Evolutionary conservation across 768 basidiomycete genomes (phyloP).

Genomic region (Kwoniella dejecticola): DNA sequence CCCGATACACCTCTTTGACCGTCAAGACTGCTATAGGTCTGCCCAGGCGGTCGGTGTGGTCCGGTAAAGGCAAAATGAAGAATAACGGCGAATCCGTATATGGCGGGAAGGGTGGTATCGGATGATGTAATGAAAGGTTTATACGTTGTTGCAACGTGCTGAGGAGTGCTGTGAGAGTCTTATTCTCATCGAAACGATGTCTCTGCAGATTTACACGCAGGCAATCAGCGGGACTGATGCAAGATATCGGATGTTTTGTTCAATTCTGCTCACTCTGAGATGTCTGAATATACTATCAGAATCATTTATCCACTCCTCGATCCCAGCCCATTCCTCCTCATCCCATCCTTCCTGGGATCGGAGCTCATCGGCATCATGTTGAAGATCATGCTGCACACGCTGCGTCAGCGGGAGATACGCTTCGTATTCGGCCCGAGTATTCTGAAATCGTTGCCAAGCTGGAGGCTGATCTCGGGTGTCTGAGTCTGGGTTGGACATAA

Average conservation of each 20-base stretch:
- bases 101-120: slow-evolving; percentile 32
- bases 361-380: slow-evolving; percentile 39
- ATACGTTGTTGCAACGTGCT: slow-evolving; percentile 31
- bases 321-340: slow-evolving; percentile 26
- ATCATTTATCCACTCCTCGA: slow-evolving; percentile 44
- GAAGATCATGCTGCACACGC: slow-evolving; percentile 36
- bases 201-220: slow-evolving; percentile 24
- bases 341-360: slow-evolving; percentile 47
- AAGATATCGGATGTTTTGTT: not conserved
- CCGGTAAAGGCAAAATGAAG: slow-evolving; percentile 47
- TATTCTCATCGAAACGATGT: slow-evolving; percentile 36
- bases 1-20: slow-evolving; percentile 41
- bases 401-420: slow-evolving; percentile 38
- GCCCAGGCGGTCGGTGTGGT: slow-evolving; percentile 35
- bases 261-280: slow-evolving; percentile 33
- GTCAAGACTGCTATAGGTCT: slow-evolving; percentile 50
- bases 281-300: slow-evolving; percentile 34
- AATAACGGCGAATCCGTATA: slow-evolving; percentile 42
- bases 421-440: slow-evolving; percentile 34
- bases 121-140: slow-evolving; percentile 26
- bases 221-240: no score
- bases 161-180: slow-evolving; percentile 31
- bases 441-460: slow-evolving; percentile 11
- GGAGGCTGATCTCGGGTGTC: not conserved
- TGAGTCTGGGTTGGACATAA: not conserved